A percentile compares a stretch with the other conserved stretches of the same genome.
Conservation (phyloP, 495 filamentous ascomycete genomes). For the Amniculicola lignicola region DNA sequence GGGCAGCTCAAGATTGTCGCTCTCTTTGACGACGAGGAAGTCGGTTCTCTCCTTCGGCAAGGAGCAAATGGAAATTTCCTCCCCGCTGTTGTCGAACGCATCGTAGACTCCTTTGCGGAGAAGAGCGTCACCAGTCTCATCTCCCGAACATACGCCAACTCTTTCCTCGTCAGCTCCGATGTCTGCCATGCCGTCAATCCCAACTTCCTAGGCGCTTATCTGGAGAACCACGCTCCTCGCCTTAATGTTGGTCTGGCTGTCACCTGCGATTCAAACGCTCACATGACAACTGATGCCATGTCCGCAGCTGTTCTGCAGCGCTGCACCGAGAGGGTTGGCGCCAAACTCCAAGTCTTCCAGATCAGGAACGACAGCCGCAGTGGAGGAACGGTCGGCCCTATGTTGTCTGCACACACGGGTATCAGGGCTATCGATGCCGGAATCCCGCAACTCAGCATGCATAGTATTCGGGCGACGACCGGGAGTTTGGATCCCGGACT, state of each 20-base stretch:
- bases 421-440: conserved; percentile 86
- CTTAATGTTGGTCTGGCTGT: conserved; percentile 89
- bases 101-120: conserved; percentile 64
- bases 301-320: conserved; percentile 71
- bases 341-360: conserved; percentile 82
- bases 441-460: conserved; percentile 91
- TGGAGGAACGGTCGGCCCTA: conserved; percentile 94
- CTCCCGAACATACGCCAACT: conserved; percentile 83
- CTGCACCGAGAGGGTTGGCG: conserved; percentile 53
- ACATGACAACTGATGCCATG: conserved; percentile 87
- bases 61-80: conserved; percentile 88
- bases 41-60: conserved; percentile 85
- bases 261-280: conserved; percentile 81
- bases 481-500: conserved; percentile 83
- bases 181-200: conserved; percentile 94
- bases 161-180: conserved; percentile 88
- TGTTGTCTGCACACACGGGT: conserved; percentile 77
- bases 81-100: conserved; percentile 71
- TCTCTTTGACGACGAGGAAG: conserved; percentile 95
- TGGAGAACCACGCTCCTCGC: conserved; percentile 77
- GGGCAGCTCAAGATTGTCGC: conserved; percentile 74
- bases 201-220: conserved; percentile 79
- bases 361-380: conserved; percentile 85
- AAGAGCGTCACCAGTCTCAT: conserved; percentile 54
- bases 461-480: conserved; percentile 86